These are phyloP conservation scores for Fusarium hainanense DNA, from an alignment of 2,329 filamentous ascomycete species.

Conservation along the genomic window DNA sequence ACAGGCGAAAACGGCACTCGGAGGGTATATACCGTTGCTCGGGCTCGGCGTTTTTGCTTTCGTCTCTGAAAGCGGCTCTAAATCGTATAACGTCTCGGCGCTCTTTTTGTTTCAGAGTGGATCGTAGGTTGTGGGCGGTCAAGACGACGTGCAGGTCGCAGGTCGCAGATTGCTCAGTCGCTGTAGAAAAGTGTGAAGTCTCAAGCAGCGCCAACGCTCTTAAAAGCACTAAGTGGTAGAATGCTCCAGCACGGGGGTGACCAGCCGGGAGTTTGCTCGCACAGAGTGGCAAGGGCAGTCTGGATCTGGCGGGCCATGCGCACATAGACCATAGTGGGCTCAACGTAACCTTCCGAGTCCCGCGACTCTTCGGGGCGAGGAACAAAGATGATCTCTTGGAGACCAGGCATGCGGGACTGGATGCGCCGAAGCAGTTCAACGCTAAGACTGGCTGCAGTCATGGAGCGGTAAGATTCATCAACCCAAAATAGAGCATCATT, in stretches of 20 bases:
- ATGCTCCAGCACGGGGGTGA: constrained; percentile 54
- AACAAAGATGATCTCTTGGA: constrained; percentile 59
- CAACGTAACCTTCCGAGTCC: constrained; percentile 47
- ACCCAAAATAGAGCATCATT: constrained; percentile 59
- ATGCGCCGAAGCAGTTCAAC: constrained; percentile 55
- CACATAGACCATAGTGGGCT: constrained; percentile 48
- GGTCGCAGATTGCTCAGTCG: neutral
- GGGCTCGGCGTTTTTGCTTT: constrained; percentile 19
- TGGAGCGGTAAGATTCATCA: constrained; percentile 51
- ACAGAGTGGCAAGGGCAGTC: constrained; percentile 51
- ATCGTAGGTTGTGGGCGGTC: neutral
- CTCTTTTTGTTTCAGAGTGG: neutral
- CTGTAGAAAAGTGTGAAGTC: neutral
- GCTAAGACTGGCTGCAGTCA: constrained; percentile 54
- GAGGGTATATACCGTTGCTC: neutral
- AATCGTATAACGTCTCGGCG: neutral
- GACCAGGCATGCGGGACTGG: constrained; percentile 51
- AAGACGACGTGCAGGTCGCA: neutral
- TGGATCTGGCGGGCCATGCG: constrained; percentile 54
- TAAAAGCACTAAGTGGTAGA: constrained; percentile 46
- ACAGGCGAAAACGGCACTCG: constrained; percentile 12
- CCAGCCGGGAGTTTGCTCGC: constrained; percentile 48
- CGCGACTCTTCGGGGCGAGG: constrained; percentile 53
- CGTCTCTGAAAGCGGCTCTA: neutral
- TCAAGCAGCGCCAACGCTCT: constrained; percentile 24